phyloP scores from a whole-genome alignment of 2,329 filamentous ascomycete species.

The Bipolaris sorokiniana region DNA sequence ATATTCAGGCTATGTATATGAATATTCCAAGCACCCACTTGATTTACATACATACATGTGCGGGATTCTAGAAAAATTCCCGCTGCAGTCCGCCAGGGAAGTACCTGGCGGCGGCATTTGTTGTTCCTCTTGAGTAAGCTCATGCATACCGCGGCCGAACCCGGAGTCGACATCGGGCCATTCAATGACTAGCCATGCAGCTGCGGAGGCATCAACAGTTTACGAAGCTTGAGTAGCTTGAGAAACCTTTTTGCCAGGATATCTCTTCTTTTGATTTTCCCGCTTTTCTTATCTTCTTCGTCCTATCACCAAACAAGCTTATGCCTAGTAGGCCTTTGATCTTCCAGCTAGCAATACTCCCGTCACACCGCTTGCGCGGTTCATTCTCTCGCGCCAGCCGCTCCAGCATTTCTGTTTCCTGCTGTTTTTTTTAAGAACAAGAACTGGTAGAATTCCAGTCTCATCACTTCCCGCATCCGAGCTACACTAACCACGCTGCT shows the following conservation, averaged over 20 bases:
- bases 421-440: slow-evolving; percentile 14
- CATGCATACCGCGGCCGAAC: neutral
- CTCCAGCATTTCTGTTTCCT: neutral
- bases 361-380: neutral
- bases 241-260: neutral
- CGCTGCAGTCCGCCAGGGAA: neutral
- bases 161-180: neutral
- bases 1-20: neutral
- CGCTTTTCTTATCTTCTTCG: neutral
- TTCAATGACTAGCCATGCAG: neutral
- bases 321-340: neutral
- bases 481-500: slow-evolving; percentile 6
- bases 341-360: neutral
- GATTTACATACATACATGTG: neutral
- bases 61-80: neutral
- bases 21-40: neutral
- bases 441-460: slow-evolving; percentile 12
- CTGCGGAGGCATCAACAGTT: neutral
- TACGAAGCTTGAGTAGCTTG: neutral
- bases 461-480: slow-evolving; percentile 7
- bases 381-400: neutral
- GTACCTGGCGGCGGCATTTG: neutral
- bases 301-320: neutral
- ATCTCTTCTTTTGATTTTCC: neutral
- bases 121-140: neutral